Conservation (phyloP, 2,329 filamentous ascomycete species). For the Fusarium heterosporum region DNA sequence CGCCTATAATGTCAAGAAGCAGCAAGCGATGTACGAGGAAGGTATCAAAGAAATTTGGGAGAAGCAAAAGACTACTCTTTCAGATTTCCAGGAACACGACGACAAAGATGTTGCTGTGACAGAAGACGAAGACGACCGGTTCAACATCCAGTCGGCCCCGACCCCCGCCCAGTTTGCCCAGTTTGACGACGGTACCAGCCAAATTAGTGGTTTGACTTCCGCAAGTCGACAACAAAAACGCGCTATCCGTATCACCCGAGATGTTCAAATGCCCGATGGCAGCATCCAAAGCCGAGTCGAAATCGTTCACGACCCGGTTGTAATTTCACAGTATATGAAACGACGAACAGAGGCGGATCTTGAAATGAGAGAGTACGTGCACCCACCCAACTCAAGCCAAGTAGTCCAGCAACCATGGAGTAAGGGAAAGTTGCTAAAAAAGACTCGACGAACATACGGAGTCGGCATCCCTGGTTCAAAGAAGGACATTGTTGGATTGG, state of each 20-base stretch:
- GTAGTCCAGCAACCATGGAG: slow-evolving; percentile 2
- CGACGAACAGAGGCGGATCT: slow-evolving; percentile 77
- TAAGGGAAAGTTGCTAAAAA: slow-evolving; percentile 18
- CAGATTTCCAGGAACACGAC: slow-evolving; percentile 75
- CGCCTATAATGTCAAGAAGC: slow-evolving; percentile 96
- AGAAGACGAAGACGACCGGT: slow-evolving; percentile 73
- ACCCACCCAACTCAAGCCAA: slow-evolving; percentile 31
- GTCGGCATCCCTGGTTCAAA: slow-evolving; percentile 48
- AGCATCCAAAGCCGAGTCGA: slow-evolving; percentile 73
- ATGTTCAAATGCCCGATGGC: slow-evolving; percentile 58
- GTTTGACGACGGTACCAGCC: slow-evolving; percentile 82
- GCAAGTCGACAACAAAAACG: slow-evolving; percentile 76
- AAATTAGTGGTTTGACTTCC: slow-evolving; percentile 76
- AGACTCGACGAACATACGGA: slow-evolving; percentile 36
- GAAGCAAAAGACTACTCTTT: slow-evolving; percentile 82
- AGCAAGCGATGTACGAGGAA: slow-evolving; percentile 91
- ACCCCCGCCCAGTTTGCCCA: slow-evolving; percentile 72
- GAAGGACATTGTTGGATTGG: slow-evolving; percentile 51
- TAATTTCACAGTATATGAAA: slow-evolving; percentile 90
- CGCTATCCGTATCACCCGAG: slow-evolving; percentile 77
- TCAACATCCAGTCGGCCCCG: slow-evolving; percentile 77
- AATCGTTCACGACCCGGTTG: slow-evolving; percentile 80
- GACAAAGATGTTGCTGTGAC: slow-evolving; percentile 69
- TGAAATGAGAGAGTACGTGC: slow-evolving; percentile 76
- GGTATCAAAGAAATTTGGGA: slow-evolving; percentile 95